Evolutionary conservation across 176 grass and related monocot genomes (phyloP).

Genomic region (Zoysia pacifica): DNA sequence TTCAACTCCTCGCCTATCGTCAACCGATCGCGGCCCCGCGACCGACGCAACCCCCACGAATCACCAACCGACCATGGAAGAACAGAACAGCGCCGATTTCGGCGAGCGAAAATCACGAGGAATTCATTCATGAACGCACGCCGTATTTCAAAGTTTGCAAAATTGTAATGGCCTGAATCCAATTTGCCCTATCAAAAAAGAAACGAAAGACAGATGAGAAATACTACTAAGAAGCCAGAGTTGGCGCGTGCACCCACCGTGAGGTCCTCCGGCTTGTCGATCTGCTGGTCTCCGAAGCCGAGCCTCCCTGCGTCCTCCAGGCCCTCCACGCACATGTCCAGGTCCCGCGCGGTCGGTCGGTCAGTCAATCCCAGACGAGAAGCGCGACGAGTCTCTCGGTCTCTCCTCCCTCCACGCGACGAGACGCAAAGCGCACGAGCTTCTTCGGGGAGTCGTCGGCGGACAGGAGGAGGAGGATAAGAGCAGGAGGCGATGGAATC

Average conservation of each 20-base stretch:
- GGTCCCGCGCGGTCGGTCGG: neutral
- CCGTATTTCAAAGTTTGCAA: too few species aligned
- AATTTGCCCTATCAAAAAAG: too few species aligned
- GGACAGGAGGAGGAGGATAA: neutral
- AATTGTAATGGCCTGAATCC: too few species aligned
- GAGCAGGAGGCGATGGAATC: neutral
- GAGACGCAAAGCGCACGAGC: neutral
- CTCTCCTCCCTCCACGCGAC: neutral
- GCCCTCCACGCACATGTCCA: slow-evolving; percentile 76
- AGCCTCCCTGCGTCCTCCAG: slow-evolving; percentile 58
- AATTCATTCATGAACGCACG: neutral
- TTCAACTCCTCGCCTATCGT: neutral
- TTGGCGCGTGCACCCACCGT: slow-evolving; percentile 28
- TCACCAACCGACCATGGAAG: neutral
- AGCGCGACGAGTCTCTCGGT: neutral
- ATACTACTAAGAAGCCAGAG: neutral
- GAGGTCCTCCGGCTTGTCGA: slow-evolving; percentile 47
- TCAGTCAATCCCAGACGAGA: neutral
- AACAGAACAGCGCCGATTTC: neutral
- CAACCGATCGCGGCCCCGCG: neutral
- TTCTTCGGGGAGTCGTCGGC: neutral
- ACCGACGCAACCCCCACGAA: neutral
- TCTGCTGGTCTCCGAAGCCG: slow-evolving; percentile 45
- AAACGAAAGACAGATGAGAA: neutral
- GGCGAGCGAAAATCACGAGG: neutral